Conservation (phyloP, 2,329 filamentous ascomycete genomes). For the Teratosphaeria viscida region DNA sequence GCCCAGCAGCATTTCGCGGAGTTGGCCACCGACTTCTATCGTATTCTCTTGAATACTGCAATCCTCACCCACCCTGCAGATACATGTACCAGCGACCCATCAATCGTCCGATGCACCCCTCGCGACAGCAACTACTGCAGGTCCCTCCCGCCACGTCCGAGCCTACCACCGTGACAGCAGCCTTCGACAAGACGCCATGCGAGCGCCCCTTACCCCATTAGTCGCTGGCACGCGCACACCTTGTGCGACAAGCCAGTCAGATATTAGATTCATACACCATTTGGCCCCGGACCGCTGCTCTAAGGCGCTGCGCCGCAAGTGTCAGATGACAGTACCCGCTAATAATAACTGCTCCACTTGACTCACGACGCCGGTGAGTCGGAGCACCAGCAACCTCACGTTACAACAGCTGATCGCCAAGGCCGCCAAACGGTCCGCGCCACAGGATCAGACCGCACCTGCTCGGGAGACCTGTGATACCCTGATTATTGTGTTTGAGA, state of each 20-base stretch:
- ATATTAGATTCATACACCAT: background rate
- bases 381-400: background rate
- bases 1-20: background rate
- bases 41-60: background rate
- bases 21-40: background rate
- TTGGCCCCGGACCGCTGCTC: background rate
- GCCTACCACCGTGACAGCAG: background rate
- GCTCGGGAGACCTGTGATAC: background rate
- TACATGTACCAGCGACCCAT: background rate
- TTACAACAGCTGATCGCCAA: background rate
- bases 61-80: background rate
- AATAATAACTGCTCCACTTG: background rate
- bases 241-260: background rate
- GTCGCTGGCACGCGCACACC: background rate
- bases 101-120: background rate
- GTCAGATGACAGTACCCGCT: background rate
- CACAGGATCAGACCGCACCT: background rate
- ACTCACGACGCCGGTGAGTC: background rate
- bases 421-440: background rate
- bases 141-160: conserved; percentile 10
- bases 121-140: conserved; percentile 7
- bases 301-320: background rate
- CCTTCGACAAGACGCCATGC: conserved; percentile 2
- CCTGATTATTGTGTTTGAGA: background rate
- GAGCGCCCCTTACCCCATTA: background rate